Conservation (phyloP, 257 asterid species). For the Nicotiana obtusifolia region DNA sequence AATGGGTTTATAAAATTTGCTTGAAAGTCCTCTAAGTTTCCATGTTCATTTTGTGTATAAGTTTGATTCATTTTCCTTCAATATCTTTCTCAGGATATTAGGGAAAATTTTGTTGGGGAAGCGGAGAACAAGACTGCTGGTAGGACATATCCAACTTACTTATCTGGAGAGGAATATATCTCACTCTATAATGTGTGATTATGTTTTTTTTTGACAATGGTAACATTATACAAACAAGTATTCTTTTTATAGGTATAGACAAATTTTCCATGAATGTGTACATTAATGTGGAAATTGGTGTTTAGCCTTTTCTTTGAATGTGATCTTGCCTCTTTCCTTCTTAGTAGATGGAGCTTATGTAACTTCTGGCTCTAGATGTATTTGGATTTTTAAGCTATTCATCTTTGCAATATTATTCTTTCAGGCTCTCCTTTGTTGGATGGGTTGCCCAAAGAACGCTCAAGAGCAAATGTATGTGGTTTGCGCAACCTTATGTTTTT, state of each 20-base stretch:
- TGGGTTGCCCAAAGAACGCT: slow-evolving; percentile 34
- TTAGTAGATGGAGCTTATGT: background rate
- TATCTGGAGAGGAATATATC: slow-evolving; percentile 10
- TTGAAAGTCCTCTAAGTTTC: background rate
- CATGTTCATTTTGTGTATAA: slow-evolving; percentile 11
- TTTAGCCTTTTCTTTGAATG: background rate
- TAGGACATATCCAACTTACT: slow-evolving; percentile 29
- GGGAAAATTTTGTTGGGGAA: slow-evolving; percentile 31
- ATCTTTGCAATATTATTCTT: background rate
- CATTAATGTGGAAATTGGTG: background rate
- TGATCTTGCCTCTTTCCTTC: background rate
- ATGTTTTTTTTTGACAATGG: background rate
- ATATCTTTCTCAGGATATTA: slow-evolving; percentile 46
- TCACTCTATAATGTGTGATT: background rate
- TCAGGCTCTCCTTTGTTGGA: slow-evolving; percentile 44
- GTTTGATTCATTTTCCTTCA: slow-evolving; percentile 18
- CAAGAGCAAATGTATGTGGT: slow-evolving; percentile 34
- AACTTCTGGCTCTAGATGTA: background rate
- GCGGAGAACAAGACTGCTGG: slow-evolving; percentile 45
- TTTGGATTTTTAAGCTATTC: slow-evolving; percentile 3
- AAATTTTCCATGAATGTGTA: background rate
- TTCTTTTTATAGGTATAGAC: background rate
- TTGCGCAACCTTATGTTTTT: background rate
- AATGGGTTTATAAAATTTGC: background rate
- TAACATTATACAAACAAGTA: background rate